Conservation (phyloP, 73 alveolate genomes). For the Paraurostyla sp. region DNA sequence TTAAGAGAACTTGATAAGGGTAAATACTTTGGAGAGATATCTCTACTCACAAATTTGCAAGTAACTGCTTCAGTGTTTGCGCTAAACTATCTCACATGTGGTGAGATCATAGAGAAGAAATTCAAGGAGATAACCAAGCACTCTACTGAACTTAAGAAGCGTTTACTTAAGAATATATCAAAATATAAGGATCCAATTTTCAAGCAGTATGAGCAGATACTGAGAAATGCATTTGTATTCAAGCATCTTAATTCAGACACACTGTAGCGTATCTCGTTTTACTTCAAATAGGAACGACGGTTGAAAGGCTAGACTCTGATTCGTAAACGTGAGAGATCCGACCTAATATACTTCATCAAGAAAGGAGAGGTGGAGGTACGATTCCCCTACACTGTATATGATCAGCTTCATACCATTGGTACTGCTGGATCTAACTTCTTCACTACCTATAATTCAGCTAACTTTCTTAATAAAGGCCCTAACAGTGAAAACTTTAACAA, state of each 20-base stretch:
- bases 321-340: constrained; percentile 18
- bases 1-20: constrained; percentile 45
- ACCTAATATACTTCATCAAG: neutral
- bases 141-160: constrained; percentile 9
- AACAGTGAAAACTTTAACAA: neutral
- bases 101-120: neutral
- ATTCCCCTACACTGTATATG: constrained; percentile 19
- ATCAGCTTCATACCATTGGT: no score
- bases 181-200: constrained; percentile 18
- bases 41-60: constrained; percentile 22
- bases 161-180: neutral
- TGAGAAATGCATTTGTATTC: constrained; percentile 35
- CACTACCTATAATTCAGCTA: no score
- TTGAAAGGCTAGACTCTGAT: neutral
- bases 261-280: neutral
- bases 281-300: neutral
- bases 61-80: constrained; percentile 39
- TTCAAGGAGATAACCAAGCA: neutral
- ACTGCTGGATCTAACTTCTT: no score
- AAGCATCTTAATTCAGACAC: neutral
- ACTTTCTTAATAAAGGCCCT: no score
- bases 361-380: constrained; percentile 35
- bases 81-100: neutral
- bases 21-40: constrained; percentile 32
- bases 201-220: neutral